A percentile compares a stretch with the other conserved stretches of the same genome.
Evolutionary conservation across 1,284 basidiomycete species (phyloP).

Genomic region (Rhodotorula sp.): DNA sequence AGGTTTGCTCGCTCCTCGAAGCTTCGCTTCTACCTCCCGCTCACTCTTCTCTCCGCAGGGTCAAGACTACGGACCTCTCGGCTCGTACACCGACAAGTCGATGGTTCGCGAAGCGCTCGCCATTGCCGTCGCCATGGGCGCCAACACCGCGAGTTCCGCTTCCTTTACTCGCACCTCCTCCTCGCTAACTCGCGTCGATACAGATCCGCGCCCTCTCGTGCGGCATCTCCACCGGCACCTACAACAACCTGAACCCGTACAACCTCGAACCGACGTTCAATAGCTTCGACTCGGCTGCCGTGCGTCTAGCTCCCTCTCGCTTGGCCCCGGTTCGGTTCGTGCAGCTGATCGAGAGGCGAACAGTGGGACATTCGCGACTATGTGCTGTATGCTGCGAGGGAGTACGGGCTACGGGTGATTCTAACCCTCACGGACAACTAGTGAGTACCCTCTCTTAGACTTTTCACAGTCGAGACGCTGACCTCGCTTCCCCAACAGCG

Average conservation of each 20-base stretch:
- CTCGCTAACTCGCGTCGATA: too few species aligned
- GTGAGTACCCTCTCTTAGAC: background rate
- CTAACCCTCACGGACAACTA: constrained; percentile 28
- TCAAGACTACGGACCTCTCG: constrained; percentile 21
- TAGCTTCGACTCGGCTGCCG: background rate
- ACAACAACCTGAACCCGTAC: constrained; percentile 3
- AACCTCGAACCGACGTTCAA: constrained; percentile 3
- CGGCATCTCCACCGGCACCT: constrained; percentile 22
- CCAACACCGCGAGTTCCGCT: constrained; percentile 17
- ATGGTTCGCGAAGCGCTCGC: constrained; percentile 33
- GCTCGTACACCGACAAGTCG: constrained; percentile 29
- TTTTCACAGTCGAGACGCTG: background rate
- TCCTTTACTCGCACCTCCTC: background rate
- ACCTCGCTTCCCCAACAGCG: background rate
- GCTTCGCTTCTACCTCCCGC: background rate
- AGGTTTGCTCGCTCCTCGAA: background rate
- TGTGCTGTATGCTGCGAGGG: constrained; percentile 30
- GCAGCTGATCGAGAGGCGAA: background rate
- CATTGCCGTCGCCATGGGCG: constrained; percentile 37
- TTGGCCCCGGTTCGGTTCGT: background rate
- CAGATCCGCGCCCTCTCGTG: constrained; percentile 26
- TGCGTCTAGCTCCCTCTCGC: background rate
- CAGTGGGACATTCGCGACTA: constrained; percentile 17
- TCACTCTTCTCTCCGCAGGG: background rate
- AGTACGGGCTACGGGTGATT: constrained; percentile 31